Base-by-base conservation (phyloP, 306 rosid species). In the Cucumis melo region DNA sequence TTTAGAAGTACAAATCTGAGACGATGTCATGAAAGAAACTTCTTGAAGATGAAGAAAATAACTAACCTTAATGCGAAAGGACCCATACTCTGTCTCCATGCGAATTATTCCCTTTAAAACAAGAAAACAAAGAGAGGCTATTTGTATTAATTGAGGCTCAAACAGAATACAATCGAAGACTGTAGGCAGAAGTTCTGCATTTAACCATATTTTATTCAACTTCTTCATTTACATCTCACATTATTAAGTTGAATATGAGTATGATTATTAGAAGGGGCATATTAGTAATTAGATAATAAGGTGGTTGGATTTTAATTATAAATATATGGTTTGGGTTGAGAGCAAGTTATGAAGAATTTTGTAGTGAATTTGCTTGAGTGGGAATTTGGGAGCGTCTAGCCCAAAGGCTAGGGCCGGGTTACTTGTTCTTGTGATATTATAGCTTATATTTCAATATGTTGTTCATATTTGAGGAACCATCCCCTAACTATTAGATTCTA, bases 1-100 rank as follows among this genome's bases (percentile, higher is more conserved):
- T 15, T 50, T 44, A 11, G 14, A 44, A 10, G 51, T 44, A 44
- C 13, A 44, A 19, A n/a, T 55, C 12, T 7, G 11, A 59, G 34
- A 11, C 15, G 4, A 58, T 58, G 15, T 58, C 29, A 58, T 58
- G 29, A 5, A 19, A 54, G 5, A 41, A 11, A 41, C 46, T 41
- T 6, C 46, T 41, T 6, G 46, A 41, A 41, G 46, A 41, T 41
- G 19, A 17, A 61, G 67, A 59, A 16, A 61, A 29, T 7, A 34
- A 78, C 91, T 82, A 84, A 90, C 98, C 87, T 93, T 87, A 68
- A 93, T 41, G 78, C 86, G 97, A 73, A 93, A 92, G 66, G 84
- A 79, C 78, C 96, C 97, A 76, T 84, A 75, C 81, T 84, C 82
- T 59, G 98, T 91, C 82, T 86, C 86, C 83, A 91, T 39, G 41